Conservation (phyloP, 2,329 filamentous ascomycete genomes). For the Aspergillus proliferans region DNA sequence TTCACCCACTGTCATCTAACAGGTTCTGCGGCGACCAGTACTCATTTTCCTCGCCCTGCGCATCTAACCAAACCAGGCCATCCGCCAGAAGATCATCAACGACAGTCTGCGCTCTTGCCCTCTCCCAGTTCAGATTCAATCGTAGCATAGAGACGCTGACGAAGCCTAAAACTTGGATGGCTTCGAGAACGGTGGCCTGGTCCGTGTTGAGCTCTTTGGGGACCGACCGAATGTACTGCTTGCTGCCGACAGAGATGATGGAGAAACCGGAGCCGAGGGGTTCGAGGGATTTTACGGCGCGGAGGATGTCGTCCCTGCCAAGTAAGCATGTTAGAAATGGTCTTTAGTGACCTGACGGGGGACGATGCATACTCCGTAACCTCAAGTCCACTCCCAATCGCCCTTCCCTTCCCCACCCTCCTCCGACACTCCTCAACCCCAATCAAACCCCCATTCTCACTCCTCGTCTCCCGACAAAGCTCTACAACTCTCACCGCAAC, state of each 20-base stretch:
- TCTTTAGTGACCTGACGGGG: not conserved
- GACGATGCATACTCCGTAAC: conserved; percentile 63
- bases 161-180: conserved; percentile 80
- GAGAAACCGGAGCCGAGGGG: conserved; percentile 85
- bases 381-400: conserved; percentile 67
- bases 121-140: conserved; percentile 78
- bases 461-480: conserved; percentile 76
- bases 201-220: conserved; percentile 94
- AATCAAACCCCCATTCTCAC: conserved; percentile 89
- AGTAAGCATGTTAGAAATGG: not conserved
- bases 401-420: conserved; percentile 63
- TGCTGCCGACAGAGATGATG: conserved; percentile 74
- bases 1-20: conserved; percentile 37
- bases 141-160: conserved; percentile 85
- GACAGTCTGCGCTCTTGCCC: conserved; percentile 77
- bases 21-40: conserved; percentile 65
- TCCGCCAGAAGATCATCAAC: conserved; percentile 84
- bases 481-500: conserved; percentile 93
- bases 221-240: conserved; percentile 82
- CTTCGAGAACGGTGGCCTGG: conserved; percentile 86
- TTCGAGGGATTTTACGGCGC: conserved; percentile 78
- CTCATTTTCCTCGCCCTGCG: conserved; percentile 76
- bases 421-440: conserved; percentile 75
- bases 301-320: conserved; percentile 73
- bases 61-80: conserved; percentile 90